Evolutionary conservation across 2,329 filamentous ascomycete genomes (phyloP), one percentile per base, ranked within the genome.

Genomic region (Escovopsis sp.): DNA sequence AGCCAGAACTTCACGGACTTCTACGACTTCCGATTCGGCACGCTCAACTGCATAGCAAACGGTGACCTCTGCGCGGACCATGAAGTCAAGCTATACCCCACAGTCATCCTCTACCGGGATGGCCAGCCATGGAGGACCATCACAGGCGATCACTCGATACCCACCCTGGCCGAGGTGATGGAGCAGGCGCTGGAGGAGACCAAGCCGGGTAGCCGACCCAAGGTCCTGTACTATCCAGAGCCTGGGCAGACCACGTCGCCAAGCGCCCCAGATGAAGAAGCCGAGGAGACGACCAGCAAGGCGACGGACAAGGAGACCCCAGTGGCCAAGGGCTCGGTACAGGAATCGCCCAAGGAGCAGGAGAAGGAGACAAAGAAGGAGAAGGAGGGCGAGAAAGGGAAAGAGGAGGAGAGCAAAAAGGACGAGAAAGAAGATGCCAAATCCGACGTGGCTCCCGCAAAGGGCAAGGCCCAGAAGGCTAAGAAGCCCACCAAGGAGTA

Each of bases 11-110:
- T 94, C 51, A 76, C 77, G 23, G 68, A 77, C 36, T 90, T 76
- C 55, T 96, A 96, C 59, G 76, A 88, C 57, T 88, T 94, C 57
- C 76, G 82, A 47, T 94, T 98, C 51, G 88, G 71, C 21, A 74
- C 71, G 39, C 61, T 98, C 43, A 85, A 98, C 60, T 98, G 90
- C 57, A 62, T 86, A 35, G 83, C 83, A 21, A 83, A 78, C 52
- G 80, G 73, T 39, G 84, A 93, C 52, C 64, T 84, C 12, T 98
- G 90, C 60, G 55, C 58, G 34, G 67, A 74, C 19, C 66, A 86
- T 42, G 63, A 72, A 2, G 69, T 96, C 36, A 51, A 55, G 33
- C 73, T 71, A 14, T 96, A 74, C 51, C 90, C 90, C 1, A 80
- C 76, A 2, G 81, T 92, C 31, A 61, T 75, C 16, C 63, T 96